Evolutionary conservation across 371 early-diverging fungal genomes (phyloP).

Genomic region (Sporodiniella umbellata): DNA sequence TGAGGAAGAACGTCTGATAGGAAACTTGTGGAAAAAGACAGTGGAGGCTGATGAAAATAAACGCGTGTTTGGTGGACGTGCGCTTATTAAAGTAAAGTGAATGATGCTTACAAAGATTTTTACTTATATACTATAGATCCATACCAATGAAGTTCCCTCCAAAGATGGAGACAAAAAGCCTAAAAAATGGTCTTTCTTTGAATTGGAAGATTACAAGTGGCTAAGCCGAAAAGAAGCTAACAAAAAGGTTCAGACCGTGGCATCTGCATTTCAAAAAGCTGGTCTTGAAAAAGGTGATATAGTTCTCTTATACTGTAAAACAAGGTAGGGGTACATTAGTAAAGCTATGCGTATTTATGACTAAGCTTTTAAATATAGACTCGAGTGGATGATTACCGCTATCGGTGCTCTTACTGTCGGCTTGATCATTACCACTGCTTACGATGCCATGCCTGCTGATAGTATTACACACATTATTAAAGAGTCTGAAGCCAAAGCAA

Average conservation of each 20-base stretch:
- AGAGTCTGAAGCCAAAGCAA: slow-evolving; percentile 67
- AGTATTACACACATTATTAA: slow-evolving; percentile 67
- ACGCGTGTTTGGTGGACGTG: slow-evolving; percentile 47
- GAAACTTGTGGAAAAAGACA: slow-evolving; percentile 40
- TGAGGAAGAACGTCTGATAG: slow-evolving; percentile 36
- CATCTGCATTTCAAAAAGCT: slow-evolving; percentile 31
- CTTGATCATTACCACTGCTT: slow-evolving; percentile 79
- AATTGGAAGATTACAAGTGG: slow-evolving; percentile 56
- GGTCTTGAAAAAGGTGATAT: slow-evolving; percentile 43
- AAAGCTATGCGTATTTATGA: too few species aligned
- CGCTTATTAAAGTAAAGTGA: slow-evolving; percentile 44
- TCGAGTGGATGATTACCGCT: slow-evolving; percentile 54
- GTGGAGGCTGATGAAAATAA: slow-evolving; percentile 30
- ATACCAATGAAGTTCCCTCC: slow-evolving; percentile 31
- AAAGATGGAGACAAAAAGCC: slow-evolving; percentile 28
- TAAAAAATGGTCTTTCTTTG: slow-evolving; percentile 56
- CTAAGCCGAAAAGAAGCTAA: slow-evolving; percentile 41
- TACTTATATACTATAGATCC: slow-evolving; percentile 28
- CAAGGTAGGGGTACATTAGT: slow-evolving; percentile 30
- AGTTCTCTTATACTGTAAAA: slow-evolving; percentile 61
- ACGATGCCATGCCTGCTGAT: slow-evolving; percentile 87
- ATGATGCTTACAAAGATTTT: too few species aligned
- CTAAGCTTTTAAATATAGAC: slow-evolving; percentile 22
- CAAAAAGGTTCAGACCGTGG: slow-evolving; percentile 33
- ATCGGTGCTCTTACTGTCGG: slow-evolving; percentile 67